A percentile compares a stretch with the other conserved stretches of the same genome.
phyloP scores from a whole-genome alignment of 2,329 filamentous ascomycete species.

The Penicillium sp. region DNA sequence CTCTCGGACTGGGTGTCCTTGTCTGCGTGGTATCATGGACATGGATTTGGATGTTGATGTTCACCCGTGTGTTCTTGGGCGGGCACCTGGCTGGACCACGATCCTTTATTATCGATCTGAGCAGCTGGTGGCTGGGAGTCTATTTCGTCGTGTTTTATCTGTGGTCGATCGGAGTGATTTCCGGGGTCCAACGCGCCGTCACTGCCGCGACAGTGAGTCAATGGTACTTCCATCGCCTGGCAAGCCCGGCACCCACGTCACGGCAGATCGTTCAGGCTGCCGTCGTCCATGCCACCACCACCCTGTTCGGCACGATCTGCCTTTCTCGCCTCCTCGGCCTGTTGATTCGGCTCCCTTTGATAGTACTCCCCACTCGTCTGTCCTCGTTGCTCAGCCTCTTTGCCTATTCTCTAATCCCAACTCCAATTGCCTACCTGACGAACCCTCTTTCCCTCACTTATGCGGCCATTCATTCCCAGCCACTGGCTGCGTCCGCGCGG shows the following conservation, averaged over 20 bases:
- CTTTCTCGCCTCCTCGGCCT: constrained; percentile 80
- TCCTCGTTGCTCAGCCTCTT: constrained; percentile 68
- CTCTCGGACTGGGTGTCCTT: constrained; percentile 78
- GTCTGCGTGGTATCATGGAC: constrained; percentile 79
- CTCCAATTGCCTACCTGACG: constrained; percentile 78
- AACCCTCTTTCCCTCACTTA: constrained; percentile 92
- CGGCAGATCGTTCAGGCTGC: constrained; percentile 80
- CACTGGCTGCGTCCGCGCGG: constrained; percentile 72
- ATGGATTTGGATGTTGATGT: constrained; percentile 96
- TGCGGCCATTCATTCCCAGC: constrained; percentile 86
- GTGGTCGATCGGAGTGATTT: constrained; percentile 86
- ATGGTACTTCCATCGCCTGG: constrained; percentile 97
- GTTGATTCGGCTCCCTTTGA: constrained; percentile 76
- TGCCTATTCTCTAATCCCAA: constrained; percentile 77
- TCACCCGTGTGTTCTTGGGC: constrained; percentile 90
- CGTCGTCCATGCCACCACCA: constrained; percentile 75
- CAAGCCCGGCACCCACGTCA: constrained; percentile 72
- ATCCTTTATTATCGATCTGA: constrained; percentile 78
- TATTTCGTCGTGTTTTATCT: constrained; percentile 94
- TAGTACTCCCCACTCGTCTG: constrained; percentile 75
- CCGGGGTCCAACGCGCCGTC: constrained; percentile 83
- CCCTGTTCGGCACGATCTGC: constrained; percentile 89
- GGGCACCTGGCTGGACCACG: constrained; percentile 66
- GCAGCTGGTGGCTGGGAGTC: constrained; percentile 91
- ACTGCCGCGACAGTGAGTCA: constrained; percentile 95